Evolutionary conservation across 352 stramenopile genomes (phyloP), one percentile per base, ranked within the genome.

Genomic region (Phytophthora fragariaefolia): DNA sequence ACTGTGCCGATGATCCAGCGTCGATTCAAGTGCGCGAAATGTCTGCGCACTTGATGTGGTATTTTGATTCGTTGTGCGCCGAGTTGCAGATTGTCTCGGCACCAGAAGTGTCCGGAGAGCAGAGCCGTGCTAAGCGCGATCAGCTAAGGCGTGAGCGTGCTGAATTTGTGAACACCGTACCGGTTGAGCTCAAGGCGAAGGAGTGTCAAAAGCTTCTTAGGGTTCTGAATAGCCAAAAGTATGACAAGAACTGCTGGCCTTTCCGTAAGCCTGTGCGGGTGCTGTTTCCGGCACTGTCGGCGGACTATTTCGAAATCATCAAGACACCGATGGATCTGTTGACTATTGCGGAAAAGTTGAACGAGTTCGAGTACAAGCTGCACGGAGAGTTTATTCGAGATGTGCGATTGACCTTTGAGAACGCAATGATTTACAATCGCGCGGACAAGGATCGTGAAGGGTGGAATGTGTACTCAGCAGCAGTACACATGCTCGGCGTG

Each of bases 231-330:
- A 93, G 82, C 52, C 88, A 96, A 53, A 96, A 96, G 72, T 78
- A 95, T 49, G 83, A 93, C 65, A 95, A 94, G 58, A 89, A 92
- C 59, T 92, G 82, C 59, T 95, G 88, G 88, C 88, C 88, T 9
- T 96, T 96, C 66, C 82, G 86, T 22, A 93, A 96, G 36, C 75
- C 88, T 28, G 88, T 91, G 24, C 65, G 78, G 24, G 76, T 90
- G 47, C 59, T 96, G 22, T 96, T 96, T 49, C 87, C 87, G 23
- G 71, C 75, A 23, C 72, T 96, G 1, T 85, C 83, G 20, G 30
- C 77, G 6, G 84, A 94, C 32, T 96, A 96, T 51, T 93, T 91
- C 59, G 79, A 93, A 12, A 80, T 96, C 53, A 82, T 96, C 68
- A 89, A 89, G 74, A 86, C 69, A 0, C 88, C 88, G 1, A 95